Evolutionary conservation across 2,329 filamentous ascomycete genomes (phyloP).

Genomic region (Corniculantispora saksenae): DNA sequence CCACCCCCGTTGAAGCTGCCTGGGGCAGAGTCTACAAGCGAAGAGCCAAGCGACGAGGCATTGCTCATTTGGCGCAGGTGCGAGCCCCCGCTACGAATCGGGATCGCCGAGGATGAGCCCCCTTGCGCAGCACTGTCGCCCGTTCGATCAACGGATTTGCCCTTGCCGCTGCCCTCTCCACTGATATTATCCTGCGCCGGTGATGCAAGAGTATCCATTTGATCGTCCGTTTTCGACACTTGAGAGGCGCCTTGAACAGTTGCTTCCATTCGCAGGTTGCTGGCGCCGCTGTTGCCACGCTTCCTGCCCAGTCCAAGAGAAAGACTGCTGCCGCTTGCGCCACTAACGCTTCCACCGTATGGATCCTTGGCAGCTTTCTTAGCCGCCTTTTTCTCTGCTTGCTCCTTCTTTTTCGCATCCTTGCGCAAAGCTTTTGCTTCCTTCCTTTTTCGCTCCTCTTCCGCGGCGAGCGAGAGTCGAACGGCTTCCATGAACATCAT

Average conservation of each 20-base stretch:
- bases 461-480: slow-evolving; percentile 81
- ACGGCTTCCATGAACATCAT: slow-evolving; percentile 99
- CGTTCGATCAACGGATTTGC: slow-evolving; percentile 67
- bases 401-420: slow-evolving; percentile 81
- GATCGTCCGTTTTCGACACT: slow-evolving; percentile 26
- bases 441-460: slow-evolving; percentile 88
- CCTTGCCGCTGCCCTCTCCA: slow-evolving; percentile 52
- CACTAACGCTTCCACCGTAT: slow-evolving; percentile 37
- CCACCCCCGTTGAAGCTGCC: slow-evolving; percentile 50
- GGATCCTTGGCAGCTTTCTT: slow-evolving; percentile 57
- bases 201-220: slow-evolving; percentile 21
- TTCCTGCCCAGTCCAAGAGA: slow-evolving; percentile 61
- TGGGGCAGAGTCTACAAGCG: slow-evolving; percentile 65
- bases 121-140: slow-evolving; percentile 21
- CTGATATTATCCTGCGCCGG: slow-evolving; percentile 31
- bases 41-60: slow-evolving; percentile 81
- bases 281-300: slow-evolving; percentile 60
- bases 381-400: slow-evolving; percentile 77
- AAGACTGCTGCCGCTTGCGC: slow-evolving; percentile 63
- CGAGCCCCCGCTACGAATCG: slow-evolving; percentile 61
- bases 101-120: slow-evolving; percentile 40
- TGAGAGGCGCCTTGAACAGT: slow-evolving; percentile 48
- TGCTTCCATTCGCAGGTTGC: slow-evolving; percentile 60
- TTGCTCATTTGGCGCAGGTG: slow-evolving; percentile 83
- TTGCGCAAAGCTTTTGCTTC: slow-evolving; percentile 60